Base-by-base conservation (phyloP, 2,329 filamentous ascomycete genomes). In the Madurella fahalii region DNA sequence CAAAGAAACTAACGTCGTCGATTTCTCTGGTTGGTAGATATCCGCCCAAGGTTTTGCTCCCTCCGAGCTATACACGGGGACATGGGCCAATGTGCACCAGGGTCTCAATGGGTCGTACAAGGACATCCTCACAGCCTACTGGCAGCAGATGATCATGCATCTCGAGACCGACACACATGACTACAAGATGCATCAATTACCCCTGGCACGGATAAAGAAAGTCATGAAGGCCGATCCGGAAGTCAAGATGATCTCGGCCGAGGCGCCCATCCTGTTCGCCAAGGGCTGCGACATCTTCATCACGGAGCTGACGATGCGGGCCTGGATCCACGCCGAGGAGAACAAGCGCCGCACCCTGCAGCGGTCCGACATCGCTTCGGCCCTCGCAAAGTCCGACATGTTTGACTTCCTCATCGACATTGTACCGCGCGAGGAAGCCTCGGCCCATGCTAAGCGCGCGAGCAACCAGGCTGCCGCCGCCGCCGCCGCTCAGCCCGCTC, bases 221-320 rank as follows among this genome's bases (percentile, higher is more conserved):
- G 94, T 99, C 62, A 99, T 99, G 94, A 99, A 99, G 75, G 94
- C 94, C 1, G 94, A 99, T 64, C 94, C 94, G 0, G 94, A 99
- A 67, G 94, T 99, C 46, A 99, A 99, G 78, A 99, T 99, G 94
- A 99, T 99, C 60, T 97, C 92, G 4, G 94, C 94, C 9, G 94
- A 99, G 74, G 94, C 94, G 1, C 94, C 94, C 1, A 99, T 99
- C 64, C 79, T 99, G 13, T 99, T 99, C 67, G 94, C 94, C 49
- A 99, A 99, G 73, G 94, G 93, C 39, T 97, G 94, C 72, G 94
- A 99, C 69, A 96, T 97, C 68, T 99, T 99, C 75, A 99, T 99
- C 68, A 96, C 92, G 1, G 94, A 99, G 73, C 79, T 99, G 58
- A 99, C 94, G 8, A 99, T 99, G 94, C 90, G 94, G 61, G 94